Evolutionary conservation across 208 protist genomes (phyloP).

Genomic region (Herpetomonas samuelpessoai): DNA sequence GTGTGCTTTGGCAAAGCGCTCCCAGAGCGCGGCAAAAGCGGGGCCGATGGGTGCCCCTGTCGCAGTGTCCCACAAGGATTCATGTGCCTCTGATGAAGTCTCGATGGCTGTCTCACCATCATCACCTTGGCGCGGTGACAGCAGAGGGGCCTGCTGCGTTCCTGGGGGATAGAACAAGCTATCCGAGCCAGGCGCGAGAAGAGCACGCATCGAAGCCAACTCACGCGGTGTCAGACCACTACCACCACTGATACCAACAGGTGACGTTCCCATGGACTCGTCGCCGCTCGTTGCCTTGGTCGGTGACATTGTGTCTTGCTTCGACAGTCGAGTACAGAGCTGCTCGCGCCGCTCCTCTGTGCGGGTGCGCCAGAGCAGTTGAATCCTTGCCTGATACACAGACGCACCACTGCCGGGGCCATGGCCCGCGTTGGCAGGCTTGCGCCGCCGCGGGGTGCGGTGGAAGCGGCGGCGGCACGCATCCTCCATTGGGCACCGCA

Average conservation of each 20-base stretch:
- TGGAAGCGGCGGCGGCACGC: constrained; percentile 40
- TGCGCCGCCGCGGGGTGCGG: constrained; percentile 25
- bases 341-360: constrained; percentile 7
- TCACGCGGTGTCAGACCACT: not conserved
- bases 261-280: not conserved
- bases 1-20: too few relatives aligned
- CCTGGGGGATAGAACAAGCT: too few relatives aligned
- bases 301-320: too few relatives aligned
- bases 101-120: too few relatives aligned
- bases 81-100: too few relatives aligned
- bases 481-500: constrained; percentile 26
- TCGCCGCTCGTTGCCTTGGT: too few relatives aligned
- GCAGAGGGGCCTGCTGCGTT: too few relatives aligned
- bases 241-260: not conserved
- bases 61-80: too few relatives aligned
- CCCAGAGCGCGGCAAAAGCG: too few relatives aligned
- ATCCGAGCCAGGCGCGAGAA: not conserved
- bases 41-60: too few relatives aligned
- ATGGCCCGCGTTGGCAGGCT: constrained; percentile 1
- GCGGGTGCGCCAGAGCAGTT: constrained; percentile 17
- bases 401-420: not conserved
- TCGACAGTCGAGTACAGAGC: constrained; percentile 2
- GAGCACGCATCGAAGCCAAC: not conserved
- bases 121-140: too few relatives aligned
- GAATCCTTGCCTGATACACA: constrained; percentile 20